A percentile compares a stretch with the other conserved stretches of the same genome.
Conservation (phyloP, 2,329 filamentous ascomycete genomes). For the Penicillium vulpinum region DNA sequence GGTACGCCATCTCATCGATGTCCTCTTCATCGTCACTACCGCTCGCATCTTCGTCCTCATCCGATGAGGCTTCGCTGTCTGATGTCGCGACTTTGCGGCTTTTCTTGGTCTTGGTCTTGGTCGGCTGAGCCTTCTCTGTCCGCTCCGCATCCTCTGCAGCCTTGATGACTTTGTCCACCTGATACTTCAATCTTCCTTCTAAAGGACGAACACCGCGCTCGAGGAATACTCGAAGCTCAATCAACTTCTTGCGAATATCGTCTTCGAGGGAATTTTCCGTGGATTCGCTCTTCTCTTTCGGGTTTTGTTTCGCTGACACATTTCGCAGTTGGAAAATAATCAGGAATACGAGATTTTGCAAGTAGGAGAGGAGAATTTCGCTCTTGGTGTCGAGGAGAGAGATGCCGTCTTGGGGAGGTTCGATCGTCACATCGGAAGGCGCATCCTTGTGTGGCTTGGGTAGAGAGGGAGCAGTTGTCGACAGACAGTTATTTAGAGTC, state of each 20-base stretch:
- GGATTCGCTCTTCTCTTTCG: conserved; percentile 36
- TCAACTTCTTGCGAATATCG: conserved; percentile 78
- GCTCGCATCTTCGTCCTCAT: conserved; percentile 27
- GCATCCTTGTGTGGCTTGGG: conserved; percentile 32
- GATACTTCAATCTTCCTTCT: conserved; percentile 88
- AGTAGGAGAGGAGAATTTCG: conserved; percentile 92
- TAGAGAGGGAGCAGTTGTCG: conserved; percentile 36
- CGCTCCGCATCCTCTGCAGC: conserved; percentile 64
- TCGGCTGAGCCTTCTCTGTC: conserved; percentile 27
- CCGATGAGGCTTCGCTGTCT: conserved; percentile 31
- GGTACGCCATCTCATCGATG: conserved; percentile 62
- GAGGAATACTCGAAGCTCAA: conserved; percentile 85
- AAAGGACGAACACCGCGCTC: conserved; percentile 89
- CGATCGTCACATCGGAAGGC: conserved; percentile 65
- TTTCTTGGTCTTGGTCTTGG: conserved; percentile 33
- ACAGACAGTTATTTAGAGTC: conserved; percentile 37
- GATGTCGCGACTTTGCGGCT: conserved; percentile 30
- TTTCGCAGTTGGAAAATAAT: conserved; percentile 74
- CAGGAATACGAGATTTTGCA: conserved; percentile 89
- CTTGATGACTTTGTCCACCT: conserved; percentile 91
- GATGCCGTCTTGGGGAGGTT: conserved; percentile 81
- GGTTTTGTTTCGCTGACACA: conserved; percentile 43
- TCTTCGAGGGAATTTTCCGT: conserved; percentile 54
- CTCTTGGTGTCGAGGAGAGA: conserved; percentile 95
- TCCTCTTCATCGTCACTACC: conserved; percentile 44